phyloP scores from a whole-genome alignment of 148 eudicot genomes.

The Rhododendron mucronatum region DNA sequence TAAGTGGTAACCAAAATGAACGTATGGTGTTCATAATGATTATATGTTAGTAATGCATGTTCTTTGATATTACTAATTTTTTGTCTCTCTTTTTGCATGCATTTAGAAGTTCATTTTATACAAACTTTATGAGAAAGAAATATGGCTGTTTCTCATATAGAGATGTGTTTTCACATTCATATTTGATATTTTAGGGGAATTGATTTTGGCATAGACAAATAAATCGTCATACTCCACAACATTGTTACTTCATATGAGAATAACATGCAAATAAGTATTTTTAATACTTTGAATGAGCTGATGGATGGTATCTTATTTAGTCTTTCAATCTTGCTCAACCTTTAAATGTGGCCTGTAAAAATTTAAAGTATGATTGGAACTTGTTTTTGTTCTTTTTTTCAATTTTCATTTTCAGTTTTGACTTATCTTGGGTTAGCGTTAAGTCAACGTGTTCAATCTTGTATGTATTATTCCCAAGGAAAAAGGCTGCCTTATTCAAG shows the following conservation, averaged over 20 bases:
- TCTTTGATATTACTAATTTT: background rate
- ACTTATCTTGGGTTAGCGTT: background rate
- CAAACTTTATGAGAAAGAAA: background rate
- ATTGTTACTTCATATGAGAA: background rate
- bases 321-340: background rate
- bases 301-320: background rate
- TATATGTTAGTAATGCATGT: background rate
- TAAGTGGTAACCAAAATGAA: background rate
- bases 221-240: background rate
- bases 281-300: background rate
- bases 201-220: background rate
- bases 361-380: background rate
- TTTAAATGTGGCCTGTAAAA: background rate
- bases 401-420: background rate
- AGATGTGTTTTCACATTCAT: background rate
- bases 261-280: background rate
- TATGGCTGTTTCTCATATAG: background rate
- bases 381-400: background rate
- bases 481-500: background rate
- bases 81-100: background rate
- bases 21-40: background rate
- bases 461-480: background rate
- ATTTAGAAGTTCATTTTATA: background rate
- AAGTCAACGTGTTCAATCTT: background rate
- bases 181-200: background rate